Conservation (phyloP, 1,139 yeast species). For the Pneumocystis oryctolagi region DNA sequence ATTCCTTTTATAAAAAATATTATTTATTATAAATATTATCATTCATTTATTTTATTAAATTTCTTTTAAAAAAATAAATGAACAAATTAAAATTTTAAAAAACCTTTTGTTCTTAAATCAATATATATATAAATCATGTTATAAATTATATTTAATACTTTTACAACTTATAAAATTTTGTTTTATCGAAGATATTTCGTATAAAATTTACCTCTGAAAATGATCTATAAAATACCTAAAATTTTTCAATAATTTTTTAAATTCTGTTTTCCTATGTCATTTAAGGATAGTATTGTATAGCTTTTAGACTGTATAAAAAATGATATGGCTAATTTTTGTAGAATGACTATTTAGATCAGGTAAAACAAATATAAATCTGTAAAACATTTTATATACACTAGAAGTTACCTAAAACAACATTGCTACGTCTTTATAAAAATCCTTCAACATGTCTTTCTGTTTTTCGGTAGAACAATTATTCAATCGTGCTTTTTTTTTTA, state of each 20-base stretch:
- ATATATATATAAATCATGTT: no score
- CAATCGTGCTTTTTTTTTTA: not conserved
- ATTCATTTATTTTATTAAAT: no score
- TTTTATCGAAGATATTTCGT: no score
- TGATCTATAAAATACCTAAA: not conserved
- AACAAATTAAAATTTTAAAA: no score
- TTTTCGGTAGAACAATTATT: not conserved
- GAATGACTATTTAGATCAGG: not conserved
- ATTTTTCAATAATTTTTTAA: not conserved
- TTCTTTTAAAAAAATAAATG: no score
- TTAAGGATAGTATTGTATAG: not conserved
- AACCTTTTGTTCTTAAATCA: no score
- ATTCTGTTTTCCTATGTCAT: not conserved
- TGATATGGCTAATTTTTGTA: not conserved
- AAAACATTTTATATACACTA: not conserved
- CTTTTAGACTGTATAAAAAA: not conserved
- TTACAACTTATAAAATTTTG: no score
- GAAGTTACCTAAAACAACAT: constrained; percentile 65
- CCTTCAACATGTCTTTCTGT: constrained; percentile 94
- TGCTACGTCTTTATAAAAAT: constrained; percentile 55
- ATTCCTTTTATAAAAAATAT: no score
- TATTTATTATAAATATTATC: no score
- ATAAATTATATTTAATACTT: no score
- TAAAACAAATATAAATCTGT: not conserved
- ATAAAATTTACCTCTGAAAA: not conserved